Evolutionary conservation across 306 rosid species (phyloP), one percentile per base, ranked within the genome.

Genomic region (Bauhinia variegata): DNA sequence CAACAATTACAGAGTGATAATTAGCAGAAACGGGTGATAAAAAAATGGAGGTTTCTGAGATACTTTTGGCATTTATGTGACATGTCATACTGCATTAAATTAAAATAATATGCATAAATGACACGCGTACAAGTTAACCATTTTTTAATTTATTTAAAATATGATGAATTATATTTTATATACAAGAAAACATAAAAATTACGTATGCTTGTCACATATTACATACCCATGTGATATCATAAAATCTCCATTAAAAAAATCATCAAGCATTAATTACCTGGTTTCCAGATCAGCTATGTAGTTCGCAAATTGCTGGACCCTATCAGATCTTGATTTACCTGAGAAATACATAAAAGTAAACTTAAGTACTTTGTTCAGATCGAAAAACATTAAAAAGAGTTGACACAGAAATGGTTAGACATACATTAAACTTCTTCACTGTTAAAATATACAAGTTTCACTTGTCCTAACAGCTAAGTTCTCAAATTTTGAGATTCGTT

Each of bases 271-370:
- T 38, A 39, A 11, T 65, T 87, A 89, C 98, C 86, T 87, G 81
- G 75, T 69, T 84, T 92, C 96, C 66, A 81, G 48, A 78, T 92
- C 98, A 72, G 98, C 63, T 81, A 92, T 87, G 78, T 89, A 89
- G 60, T 79, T 82, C 81, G 83, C 85, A 75, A 89, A 89, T 86
- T 85, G 92, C 75, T 78, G 86, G 78, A 87, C 79, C 85, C 96
- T 92, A 68, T 76, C 91, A 50, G 48, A 6, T 75, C 68, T 78
- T 54, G 79, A 77, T 54, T 75, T 81, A 56, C 85, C 98, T 92
- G 67, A 12, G 62, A 68, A 78, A 46, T 69, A 78, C 60, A 61
- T n/a, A 37, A 36, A 15, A 60, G 70, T 47, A 60, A 73, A 36
- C 58, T 34, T 43, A 37, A 34, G 32, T 71, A 64, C 65, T 41